phyloP scores from a whole-genome alignment of 2,329 filamentous ascomycete genomes.

The Tolypocladium pustulatum region DNA sequence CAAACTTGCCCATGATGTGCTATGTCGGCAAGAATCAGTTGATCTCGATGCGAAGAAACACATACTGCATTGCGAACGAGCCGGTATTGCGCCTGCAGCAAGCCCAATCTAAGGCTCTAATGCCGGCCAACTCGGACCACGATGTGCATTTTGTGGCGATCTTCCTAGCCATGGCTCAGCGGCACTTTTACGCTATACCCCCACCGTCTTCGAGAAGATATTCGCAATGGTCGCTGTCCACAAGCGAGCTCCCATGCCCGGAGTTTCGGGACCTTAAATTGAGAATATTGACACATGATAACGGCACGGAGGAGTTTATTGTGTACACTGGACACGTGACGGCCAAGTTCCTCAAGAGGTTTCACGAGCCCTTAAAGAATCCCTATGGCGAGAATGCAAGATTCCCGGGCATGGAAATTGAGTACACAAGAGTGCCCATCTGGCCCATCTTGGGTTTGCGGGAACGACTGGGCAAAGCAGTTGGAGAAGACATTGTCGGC shows the following conservation, averaged over 20 bases:
- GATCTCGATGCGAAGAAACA: constrained; percentile 30
- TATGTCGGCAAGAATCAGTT: constrained; percentile 40
- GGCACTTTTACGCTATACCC: constrained; percentile 33
- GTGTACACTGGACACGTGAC: constrained; percentile 42
- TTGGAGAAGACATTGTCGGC: constrained; percentile 41
- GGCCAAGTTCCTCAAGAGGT: constrained; percentile 35
- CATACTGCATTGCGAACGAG: constrained; percentile 38
- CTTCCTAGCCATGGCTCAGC: constrained; percentile 47
- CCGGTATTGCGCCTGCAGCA: constrained; percentile 37
- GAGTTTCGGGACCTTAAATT: constrained; percentile 37
- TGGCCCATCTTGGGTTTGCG: constrained; percentile 46
- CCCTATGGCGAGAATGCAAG: constrained; percentile 15
- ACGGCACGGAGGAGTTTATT: constrained; percentile 36
- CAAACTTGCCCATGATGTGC: constrained; percentile 25
- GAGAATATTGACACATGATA: constrained; percentile 40
- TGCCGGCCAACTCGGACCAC: constrained; percentile 36
- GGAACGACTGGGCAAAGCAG: constrained; percentile 41
- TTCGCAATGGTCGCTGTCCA: constrained; percentile 13
- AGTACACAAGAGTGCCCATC: constrained; percentile 36
- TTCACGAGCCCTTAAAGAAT: constrained; percentile 34
- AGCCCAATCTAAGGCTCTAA: constrained; percentile 33
- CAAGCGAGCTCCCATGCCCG: constrained; percentile 13
- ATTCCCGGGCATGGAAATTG: constrained; percentile 29
- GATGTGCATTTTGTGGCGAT: constrained; percentile 42
- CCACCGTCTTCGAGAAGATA: constrained; percentile 11